Base-by-base conservation (phyloP, 2,329 filamentous ascomycete species). In the Orbilia blumenaviensis region DNA sequence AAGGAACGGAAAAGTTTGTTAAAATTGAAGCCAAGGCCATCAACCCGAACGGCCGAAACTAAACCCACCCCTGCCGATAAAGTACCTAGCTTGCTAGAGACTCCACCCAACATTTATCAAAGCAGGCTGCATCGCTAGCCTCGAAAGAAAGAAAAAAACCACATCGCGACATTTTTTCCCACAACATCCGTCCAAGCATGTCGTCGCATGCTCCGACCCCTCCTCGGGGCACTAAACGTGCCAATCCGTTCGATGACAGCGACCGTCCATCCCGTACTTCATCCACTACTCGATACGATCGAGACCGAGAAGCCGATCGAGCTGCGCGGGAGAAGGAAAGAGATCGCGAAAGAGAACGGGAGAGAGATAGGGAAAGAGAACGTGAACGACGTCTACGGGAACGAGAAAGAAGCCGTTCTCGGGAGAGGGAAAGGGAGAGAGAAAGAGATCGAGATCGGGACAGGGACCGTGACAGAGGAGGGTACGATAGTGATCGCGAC, bases 221-320 rank as follows among this genome's bases (percentile, higher is more conserved):
- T 25, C 72, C 72, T 9, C 72, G 72, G 12, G 72, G 72, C 41
- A 76, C 72, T 42, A 76, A 76, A 34, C 72, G 72, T 32, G 54
- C 72, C 48, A 76, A 76, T 44, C 72, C 72, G 3, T 76, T 76
- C 72, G 64, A 68, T 29, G 72, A 76, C 16, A 66, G 72, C 72
- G 72, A 76, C 41, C 72, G 72, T 18, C 72, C 72, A 10, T 76
- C 72, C 34, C 72, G 72, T 27, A 69, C 72, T 10, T 76, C 72
- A 3, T 76, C 72, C 8, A 69, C 72, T 2, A 61, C 66, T 16
- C 73, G 73, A 42, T 72, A 72, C 54, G 73, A 77, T 32, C 63
- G 66, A 29, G 72, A 75, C 9, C 23, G 36, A 6, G 68, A 74
- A 41, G 32, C 54, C 27, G 69, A 75, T 42, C 29, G 66, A 18